Evolutionary conservation across 176 grass and related monocot genomes (phyloP), one percentile per base, ranked within the genome.

Genomic region (Oryza longistaminata): DNA sequence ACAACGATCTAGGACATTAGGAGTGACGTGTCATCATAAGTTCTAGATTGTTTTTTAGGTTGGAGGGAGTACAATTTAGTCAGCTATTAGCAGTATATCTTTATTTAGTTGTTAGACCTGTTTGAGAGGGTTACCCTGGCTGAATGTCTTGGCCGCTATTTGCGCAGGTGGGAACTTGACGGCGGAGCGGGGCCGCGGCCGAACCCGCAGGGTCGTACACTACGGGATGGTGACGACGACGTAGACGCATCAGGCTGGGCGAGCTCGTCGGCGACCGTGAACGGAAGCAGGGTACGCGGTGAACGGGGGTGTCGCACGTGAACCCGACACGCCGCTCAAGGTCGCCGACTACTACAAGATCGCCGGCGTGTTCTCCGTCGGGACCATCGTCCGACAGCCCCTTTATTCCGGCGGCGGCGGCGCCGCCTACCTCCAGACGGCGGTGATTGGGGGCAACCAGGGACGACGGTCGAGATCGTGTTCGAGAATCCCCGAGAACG

Each of bases 161-260:
- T 14, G 22, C 37, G 35, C 75, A 95, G 93, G 71, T 95, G n/a
- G 94, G 94, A 97, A 97, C 73, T 85, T 97, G 52, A 94, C 94
- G 67, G 94, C 94, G n/a, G 5, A 97, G 94, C 85, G n/a, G 94
- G 94, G 33, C 94, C 94, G 11, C 76, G 94, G 72, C 94, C 92
- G 0, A 97, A 97, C 77, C 94, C 92, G 5, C 94, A 97, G 94
- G 94, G 5, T 97, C 94, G 7, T 97, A 97, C 94, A 97, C 92
- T 97, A 97, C 52, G 94, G 94, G 0, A 68, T 92, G 44, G 92
- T 94, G 27, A 75, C 75, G 2, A 84, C 86, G 9, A 71, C 77
- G 37, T n/a, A n/a, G n/a, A n/a, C n/a, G n/a, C n/a, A n/a, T n/a
- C n/a, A n/a, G n/a, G n/a, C n/a, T n/a, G n/a, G n/a, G n/a, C n/a